Base-by-base conservation (phyloP, 192 early-diverging fungal genomes). In the Chytriomyces sp. region DNA sequence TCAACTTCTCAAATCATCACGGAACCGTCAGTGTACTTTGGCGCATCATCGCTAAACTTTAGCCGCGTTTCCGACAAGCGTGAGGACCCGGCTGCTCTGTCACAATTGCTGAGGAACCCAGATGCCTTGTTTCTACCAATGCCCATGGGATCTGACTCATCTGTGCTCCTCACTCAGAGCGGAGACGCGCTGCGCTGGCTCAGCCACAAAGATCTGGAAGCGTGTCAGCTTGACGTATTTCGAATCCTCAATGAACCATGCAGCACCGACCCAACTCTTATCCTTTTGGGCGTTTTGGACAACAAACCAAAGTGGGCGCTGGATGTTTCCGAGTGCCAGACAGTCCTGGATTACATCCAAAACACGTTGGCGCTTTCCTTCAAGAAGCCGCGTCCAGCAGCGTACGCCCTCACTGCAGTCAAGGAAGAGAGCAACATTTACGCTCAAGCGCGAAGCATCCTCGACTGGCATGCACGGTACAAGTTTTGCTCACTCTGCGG, bases 391-490 rank as follows among this genome's bases (percentile, higher is more conserved):
- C 26, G 80, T 0, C 80, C 80, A 6, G 44, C 20, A 6, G 80
- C 80, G 2, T 81, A 64, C 61, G 35, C 10, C 6, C 49, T 81
- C 7, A 45, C 47, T 57, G 35, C 72, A 48, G 20, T 48, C 50
- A 9, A 7, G 0, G n/a, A 67, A n/a, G 80, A 83, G 64, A 78
- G 82, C 23, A 69, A 80, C 26, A 23, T 82, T 57, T 26, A 85
- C 44, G 82, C 82, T 16, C 85, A 84, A 46, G 85, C 82, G 23
- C 74, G 82, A 13, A 68, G 82, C 24, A 49, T 89, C 28, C 35
- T 86, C 10, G 87, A 89, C 66, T 89, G 87, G 87, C 85, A 89
- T 50, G 64, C 67, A 0, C 79, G 86, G 10, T 67, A 81, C 63
- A 50, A 75, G 70, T 87, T 82, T 49, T 89, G 87, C 63, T 48